phyloP scores from a whole-genome alignment of 1,284 basidiomycete species.

The Neonothopanus nambi region DNA sequence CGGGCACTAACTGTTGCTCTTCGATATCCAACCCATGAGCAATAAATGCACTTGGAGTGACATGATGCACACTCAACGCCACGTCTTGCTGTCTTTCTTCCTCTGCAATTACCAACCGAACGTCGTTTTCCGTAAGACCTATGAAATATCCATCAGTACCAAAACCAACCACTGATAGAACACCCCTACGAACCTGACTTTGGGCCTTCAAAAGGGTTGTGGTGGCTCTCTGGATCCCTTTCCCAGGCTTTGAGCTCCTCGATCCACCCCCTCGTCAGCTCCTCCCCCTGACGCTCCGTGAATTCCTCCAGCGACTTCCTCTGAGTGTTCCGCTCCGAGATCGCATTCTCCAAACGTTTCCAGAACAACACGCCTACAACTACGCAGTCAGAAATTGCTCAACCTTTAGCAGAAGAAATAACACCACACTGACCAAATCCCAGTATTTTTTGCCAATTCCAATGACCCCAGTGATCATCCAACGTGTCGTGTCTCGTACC shows the following conservation, averaged over 20 bases:
- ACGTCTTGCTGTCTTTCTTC: not conserved
- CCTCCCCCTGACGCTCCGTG: no score
- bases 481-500: constrained; percentile 23
- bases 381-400: no score
- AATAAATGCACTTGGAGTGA: not conserved
- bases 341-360: not conserved
- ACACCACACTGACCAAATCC: no score
- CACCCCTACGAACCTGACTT: not conserved
- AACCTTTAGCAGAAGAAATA: not conserved
- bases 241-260: no score
- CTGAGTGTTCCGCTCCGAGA: not conserved
- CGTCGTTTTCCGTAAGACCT: not conserved
- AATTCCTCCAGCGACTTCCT: not conserved
- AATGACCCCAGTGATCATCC: no score
- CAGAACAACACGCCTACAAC: not conserved
- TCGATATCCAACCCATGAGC: constrained; percentile 1
- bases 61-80: no score
- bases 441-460: no score
- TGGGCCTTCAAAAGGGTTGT: not conserved
- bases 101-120: not conserved
- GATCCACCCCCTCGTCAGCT: no score
- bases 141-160: not conserved
- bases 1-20: constrained; percentile 1
- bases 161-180: no score
- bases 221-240: not conserved